These are phyloP conservation scores for Trichoderma hamatum DNA, from an alignment of 2,329 filamentous ascomycete species.

Conservation along the genomic window DNA sequence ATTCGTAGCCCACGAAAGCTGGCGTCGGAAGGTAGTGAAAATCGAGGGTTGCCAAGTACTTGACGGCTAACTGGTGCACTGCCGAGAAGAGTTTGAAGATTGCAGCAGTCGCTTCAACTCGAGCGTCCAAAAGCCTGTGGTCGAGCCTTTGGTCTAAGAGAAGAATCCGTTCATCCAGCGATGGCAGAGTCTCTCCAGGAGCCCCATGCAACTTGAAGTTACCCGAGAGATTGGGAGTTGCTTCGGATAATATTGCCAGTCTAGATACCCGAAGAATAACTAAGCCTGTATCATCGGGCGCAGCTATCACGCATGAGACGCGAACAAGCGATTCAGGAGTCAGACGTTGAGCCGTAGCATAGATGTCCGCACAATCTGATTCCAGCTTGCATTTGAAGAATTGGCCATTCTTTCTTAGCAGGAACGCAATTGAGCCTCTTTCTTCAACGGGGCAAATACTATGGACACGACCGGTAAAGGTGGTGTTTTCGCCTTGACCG, in stretches of 20 bases:
- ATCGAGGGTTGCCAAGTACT: background rate
- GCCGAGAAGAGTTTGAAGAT: slow-evolving; percentile 11
- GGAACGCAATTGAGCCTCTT: background rate
- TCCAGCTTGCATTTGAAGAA: background rate
- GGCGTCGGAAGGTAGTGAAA: slow-evolving; percentile 11
- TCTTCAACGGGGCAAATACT: background rate
- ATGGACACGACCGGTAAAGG: background rate
- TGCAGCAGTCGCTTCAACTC: background rate
- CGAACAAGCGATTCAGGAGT: slow-evolving; percentile 8
- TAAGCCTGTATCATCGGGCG: background rate
- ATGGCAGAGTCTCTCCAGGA: slow-evolving; percentile 3
- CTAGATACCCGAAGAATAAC: background rate
- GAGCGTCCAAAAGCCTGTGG: background rate
- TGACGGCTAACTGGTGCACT: background rate
- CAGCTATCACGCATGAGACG: background rate
- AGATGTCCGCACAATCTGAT: background rate
- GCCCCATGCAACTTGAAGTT: slow-evolving; percentile 1
- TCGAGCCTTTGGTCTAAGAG: background rate
- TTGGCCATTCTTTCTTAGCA: background rate
- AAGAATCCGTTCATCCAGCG: background rate
- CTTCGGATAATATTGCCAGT: background rate
- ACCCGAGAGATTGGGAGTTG: background rate
- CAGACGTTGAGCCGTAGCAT: background rate
- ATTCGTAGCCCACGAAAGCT: background rate
- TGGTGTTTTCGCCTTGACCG: background rate